Conservation (phyloP, 768 basidiomycete species). For the Agaricus bisporus region DNA sequence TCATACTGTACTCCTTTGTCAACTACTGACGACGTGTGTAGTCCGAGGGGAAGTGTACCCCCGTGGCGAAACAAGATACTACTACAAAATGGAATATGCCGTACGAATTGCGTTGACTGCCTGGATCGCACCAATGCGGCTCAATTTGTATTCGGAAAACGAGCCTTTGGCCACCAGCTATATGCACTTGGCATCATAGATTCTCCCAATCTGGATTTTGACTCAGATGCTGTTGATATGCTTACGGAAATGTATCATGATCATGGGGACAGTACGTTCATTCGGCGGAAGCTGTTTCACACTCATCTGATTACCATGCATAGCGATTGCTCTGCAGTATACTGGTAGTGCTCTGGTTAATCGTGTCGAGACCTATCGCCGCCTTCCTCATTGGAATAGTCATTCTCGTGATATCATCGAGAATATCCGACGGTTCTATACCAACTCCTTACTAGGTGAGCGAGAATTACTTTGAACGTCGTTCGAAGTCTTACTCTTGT, state of each 20-base stretch:
- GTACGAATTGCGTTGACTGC: constrained; percentile 97
- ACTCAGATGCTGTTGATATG: constrained; percentile 94
- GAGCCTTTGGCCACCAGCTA: constrained; percentile 90
- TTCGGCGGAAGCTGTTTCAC: not conserved
- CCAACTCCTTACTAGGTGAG: constrained; percentile 84
- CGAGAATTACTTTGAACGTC: not conserved
- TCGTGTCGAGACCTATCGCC: constrained; percentile 90
- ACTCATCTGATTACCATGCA: constrained; percentile 5
- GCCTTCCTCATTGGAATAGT: constrained; percentile 96
- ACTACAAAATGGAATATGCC: constrained; percentile 87
- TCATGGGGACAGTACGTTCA: constrained; percentile 81
- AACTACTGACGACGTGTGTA: not conserved
- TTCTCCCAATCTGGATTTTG: constrained; percentile 80
- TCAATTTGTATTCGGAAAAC: constrained; percentile 95
- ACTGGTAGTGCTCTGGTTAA: constrained; percentile 96
- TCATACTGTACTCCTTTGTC: not conserved
- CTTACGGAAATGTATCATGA: constrained; percentile 99
- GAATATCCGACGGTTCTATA: constrained; percentile 90
- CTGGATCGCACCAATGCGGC: constrained; percentile 95
- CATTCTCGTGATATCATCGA: constrained; percentile 96
- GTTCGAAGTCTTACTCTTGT: not conserved
- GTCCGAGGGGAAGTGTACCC: constrained; percentile 21
- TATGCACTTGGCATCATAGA: constrained; percentile 90
- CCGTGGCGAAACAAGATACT: constrained; percentile 63
- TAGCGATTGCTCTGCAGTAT: constrained; percentile 93